A percentile compares a stretch with the other conserved stretches of the same genome.
phyloP scores from a whole-genome alignment of 805 yeast species.

The Starmerella davenportii region DNA sequence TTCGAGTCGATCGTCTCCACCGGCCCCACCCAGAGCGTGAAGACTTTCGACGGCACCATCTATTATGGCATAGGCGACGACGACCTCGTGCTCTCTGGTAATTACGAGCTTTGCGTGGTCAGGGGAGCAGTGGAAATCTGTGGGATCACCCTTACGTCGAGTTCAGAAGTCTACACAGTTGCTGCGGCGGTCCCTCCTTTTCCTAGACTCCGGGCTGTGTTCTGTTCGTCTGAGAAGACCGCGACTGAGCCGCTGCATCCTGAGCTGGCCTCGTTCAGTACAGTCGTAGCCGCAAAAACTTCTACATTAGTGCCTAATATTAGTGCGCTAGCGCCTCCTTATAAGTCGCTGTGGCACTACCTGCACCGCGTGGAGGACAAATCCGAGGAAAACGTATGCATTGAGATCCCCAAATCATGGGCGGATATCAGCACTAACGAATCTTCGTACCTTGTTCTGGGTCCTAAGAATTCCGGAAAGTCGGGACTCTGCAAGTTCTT shows the following conservation, averaged over 20 bases:
- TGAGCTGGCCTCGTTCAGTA: not conserved
- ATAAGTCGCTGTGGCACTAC: constrained; percentile 15
- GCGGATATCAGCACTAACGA: constrained; percentile 4
- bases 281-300: constrained; percentile 6
- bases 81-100: constrained; percentile 18
- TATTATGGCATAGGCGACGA: constrained; percentile 12
- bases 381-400: too few species aligned
- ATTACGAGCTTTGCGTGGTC: constrained; percentile 18
- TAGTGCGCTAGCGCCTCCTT: constrained; percentile 18
- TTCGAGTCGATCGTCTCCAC: constrained; percentile 8
- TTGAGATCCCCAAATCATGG: too few species aligned
- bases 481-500: constrained; percentile 46
- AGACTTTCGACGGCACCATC: not conserved
- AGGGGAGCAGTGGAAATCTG: constrained; percentile 20
- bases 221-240: not conserved
- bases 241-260: not conserved
- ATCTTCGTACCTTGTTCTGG: constrained; percentile 29
- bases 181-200: constrained; percentile 15
- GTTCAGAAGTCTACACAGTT: constrained; percentile 1
- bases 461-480: constrained; percentile 67
- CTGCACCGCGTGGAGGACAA: constrained; percentile 1
- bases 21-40: constrained; percentile 4
- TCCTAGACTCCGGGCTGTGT: constrained; percentile 11
- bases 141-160: constrained; percentile 15
- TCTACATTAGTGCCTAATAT: constrained; percentile 1